Evolutionary conservation across 2,329 filamentous ascomycete genomes (phyloP).

Genomic region (Knoxdaviesia capensis): DNA sequence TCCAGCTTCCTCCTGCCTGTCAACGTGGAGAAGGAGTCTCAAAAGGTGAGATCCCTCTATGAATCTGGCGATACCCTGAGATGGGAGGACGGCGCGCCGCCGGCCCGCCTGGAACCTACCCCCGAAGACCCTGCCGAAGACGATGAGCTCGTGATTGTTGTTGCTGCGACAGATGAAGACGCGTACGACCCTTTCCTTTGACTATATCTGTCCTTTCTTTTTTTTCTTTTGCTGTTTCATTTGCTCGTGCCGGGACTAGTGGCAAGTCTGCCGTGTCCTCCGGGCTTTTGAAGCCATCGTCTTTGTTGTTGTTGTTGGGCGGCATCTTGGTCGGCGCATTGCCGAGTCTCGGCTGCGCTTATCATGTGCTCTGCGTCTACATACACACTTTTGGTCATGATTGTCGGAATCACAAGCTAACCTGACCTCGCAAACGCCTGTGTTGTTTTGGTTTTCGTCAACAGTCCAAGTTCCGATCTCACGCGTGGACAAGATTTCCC

Average conservation of each 20-base stretch:
- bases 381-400: not conserved
- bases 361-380: not conserved
- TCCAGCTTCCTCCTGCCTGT: conserved; percentile 31
- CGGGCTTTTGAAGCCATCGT: conserved; percentile 3
- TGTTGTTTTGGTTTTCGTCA: not conserved
- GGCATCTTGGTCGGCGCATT: not conserved
- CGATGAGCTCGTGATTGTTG: conserved; percentile 15
- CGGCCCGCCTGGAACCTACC: conserved; percentile 26
- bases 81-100: conserved; percentile 29
- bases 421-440: too few relatives aligned
- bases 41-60: conserved; percentile 49
- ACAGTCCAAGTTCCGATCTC: not conserved
- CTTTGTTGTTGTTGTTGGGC: conserved; percentile 4
- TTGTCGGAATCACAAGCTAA: too few relatives aligned
- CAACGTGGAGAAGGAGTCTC: conserved; percentile 40
- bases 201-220: conserved; percentile 6
- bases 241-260: conserved; percentile 1
- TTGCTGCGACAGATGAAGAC: conserved; percentile 13
- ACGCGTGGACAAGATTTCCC: not conserved
- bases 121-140: conserved; percentile 30
- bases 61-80: conserved; percentile 30
- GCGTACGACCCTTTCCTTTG: conserved; percentile 33
- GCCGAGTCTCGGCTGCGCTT: not conserved
- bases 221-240: not conserved
- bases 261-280: too few relatives aligned